A percentile compares a stretch with the other conserved stretches of the same genome.
Evolutionary conservation across 495 filamentous ascomycete species (phyloP).

Genomic region (Hyaloscypha hepaticicola): DNA sequence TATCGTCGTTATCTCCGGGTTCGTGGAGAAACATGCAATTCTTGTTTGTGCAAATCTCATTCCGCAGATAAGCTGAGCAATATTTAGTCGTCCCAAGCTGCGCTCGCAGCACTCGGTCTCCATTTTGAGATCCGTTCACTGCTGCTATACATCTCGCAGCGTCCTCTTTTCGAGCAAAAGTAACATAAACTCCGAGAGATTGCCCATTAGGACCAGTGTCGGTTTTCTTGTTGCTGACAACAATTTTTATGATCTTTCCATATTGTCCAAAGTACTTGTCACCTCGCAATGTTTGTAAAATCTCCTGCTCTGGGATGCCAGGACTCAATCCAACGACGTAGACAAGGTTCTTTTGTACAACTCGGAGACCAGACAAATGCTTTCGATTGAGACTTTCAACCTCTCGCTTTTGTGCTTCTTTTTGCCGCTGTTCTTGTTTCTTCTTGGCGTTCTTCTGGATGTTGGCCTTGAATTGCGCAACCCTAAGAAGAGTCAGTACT

Average conservation of each 20-base stretch:
- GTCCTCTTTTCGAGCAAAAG: constrained; percentile 84
- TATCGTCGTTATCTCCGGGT: constrained; percentile 93
- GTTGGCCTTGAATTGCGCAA: constrained; percentile 74
- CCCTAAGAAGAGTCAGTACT: constrained; percentile 38
- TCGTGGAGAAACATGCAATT: constrained; percentile 98
- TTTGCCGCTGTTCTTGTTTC: constrained; percentile 85
- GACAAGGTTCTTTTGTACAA: constrained; percentile 97
- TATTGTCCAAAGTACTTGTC: constrained; percentile 97
- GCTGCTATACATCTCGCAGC: constrained; percentile 84
- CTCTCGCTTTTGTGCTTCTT: constrained; percentile 93
- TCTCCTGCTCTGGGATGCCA: constrained; percentile 83
- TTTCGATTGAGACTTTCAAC: constrained; percentile 93
- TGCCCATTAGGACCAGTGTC: constrained; percentile 64
- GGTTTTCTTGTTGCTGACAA: constrained; percentile 90
- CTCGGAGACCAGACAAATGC: constrained; percentile 89
- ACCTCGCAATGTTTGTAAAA: constrained; percentile 82
- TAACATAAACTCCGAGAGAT: constrained; percentile 95
- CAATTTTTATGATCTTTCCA: constrained; percentile 97
- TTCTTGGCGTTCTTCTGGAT: constrained; percentile 87
- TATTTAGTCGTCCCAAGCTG: constrained; percentile 99
- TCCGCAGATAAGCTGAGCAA: constrained; percentile 92
- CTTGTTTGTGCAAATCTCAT: constrained; percentile 88
- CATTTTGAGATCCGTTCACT: constrained; percentile 90
- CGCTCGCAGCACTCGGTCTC: constrained; percentile 80
- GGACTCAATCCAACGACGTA: constrained; percentile 96